Percentiles rank a stretch among this genome's conserved stretches.
Evolutionary conservation across 202 grass and related monocot genomes (phyloP).

Genomic region (Bolboschoenoplectus hybrid): DNA sequence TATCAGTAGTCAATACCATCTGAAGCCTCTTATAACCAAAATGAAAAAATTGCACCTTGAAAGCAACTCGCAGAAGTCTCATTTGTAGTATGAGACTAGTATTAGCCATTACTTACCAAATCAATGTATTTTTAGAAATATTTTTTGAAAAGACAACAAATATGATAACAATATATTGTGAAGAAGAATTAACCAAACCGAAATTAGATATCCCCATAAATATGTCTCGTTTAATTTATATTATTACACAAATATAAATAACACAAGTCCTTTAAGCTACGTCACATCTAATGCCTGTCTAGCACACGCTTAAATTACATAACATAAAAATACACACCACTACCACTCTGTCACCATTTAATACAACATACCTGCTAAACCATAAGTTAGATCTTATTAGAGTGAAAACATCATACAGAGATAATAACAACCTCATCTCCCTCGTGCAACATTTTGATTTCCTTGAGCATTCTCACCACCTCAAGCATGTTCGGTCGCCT

Average conservation of each 20-base stretch:
- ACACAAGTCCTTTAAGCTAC: neutral
- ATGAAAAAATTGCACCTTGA: neutral
- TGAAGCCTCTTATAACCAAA: neutral
- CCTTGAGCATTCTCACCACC: conserved; percentile 76
- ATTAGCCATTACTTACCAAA: neutral
- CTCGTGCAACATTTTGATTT: conserved; percentile 54
- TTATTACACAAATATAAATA: conserved; percentile 26
- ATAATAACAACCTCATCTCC: conserved; percentile 48
- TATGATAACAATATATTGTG: neutral
- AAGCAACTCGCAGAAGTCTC: neutral
- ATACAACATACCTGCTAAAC: conserved; percentile 34
- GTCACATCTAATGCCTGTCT: conserved; percentile 7
- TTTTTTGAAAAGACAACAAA: neutral
- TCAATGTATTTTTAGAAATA: neutral
- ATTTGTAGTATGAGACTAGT: no score
- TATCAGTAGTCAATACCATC: neutral
- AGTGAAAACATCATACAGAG: conserved; percentile 35
- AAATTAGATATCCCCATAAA: neutral
- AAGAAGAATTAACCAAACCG: neutral
- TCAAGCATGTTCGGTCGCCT: conserved; percentile 93
- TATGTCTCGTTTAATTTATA: conserved; percentile 2
- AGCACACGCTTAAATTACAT: neutral
- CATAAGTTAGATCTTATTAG: conserved; percentile 5
- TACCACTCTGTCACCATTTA: neutral
- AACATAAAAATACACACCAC: conserved; percentile 3